Evolutionary conservation across 768 basidiomycete genomes (phyloP).

Genomic region (Hypholoma sublateritium): DNA sequence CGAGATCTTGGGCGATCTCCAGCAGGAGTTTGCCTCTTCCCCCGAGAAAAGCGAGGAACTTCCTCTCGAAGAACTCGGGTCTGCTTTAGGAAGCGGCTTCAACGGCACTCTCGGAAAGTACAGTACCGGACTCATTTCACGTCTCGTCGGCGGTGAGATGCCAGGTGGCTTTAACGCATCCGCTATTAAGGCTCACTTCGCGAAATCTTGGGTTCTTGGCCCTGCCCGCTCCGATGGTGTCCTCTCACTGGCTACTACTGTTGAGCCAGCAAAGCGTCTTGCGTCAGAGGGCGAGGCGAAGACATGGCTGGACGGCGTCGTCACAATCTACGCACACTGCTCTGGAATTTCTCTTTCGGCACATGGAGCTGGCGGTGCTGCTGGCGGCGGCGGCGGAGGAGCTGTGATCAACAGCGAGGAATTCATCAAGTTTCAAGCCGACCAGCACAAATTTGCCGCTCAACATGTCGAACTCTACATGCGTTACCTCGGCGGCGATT

Average conservation of each 20-base stretch:
- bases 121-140: constrained; percentile 84
- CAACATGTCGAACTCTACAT: constrained; percentile 96
- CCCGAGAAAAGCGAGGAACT: constrained; percentile 99
- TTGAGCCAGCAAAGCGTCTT: constrained; percentile 93
- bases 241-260: constrained; percentile 85
- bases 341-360: constrained; percentile 82
- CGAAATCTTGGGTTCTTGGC: constrained; percentile 96
- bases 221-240: constrained; percentile 89
- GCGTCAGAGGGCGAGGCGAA: constrained; percentile 91
- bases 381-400: constrained; percentile 67
- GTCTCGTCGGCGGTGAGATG: constrained; percentile 94
- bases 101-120: constrained; percentile 92
- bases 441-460: constrained; percentile 88
- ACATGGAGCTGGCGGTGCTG: constrained; percentile 60
- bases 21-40: constrained; percentile 90
- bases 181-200: constrained; percentile 83
- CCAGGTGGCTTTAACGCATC: constrained; percentile 98
- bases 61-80: constrained; percentile 92
- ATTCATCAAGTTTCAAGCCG: constrained; percentile 93
- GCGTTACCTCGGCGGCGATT: constrained; percentile 93
- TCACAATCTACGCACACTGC: constrained; percentile 82
- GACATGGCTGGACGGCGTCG: constrained; percentile 87
- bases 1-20: constrained; percentile 96
- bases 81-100: constrained; percentile 79
- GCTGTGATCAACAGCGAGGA: constrained; percentile 97